These are phyloP conservation scores for Puya raimondii DNA, from an alignment of 176 grass and related monocot genomes.

Conservation along the genomic window DNA sequence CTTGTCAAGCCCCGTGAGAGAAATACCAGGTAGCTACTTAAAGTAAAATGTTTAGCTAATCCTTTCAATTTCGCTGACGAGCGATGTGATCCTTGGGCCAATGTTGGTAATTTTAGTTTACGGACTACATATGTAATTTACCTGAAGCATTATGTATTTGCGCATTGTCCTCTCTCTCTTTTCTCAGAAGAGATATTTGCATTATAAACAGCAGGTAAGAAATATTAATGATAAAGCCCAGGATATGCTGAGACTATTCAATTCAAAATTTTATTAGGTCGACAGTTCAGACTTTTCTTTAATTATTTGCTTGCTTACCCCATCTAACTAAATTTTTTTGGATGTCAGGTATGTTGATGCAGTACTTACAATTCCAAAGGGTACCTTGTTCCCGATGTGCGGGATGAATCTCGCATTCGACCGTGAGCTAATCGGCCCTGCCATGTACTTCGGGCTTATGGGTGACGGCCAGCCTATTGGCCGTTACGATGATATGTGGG, in stretches of 20 bases:
- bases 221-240: no score
- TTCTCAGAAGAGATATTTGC: no score
- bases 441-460: conserved; percentile 76
- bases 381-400: conserved; percentile 68
- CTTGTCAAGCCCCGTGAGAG: conserved; percentile 64
- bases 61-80: no score
- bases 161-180: no score
- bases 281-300: no score
- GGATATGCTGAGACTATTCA: no score
- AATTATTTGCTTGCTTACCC: background rate
- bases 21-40: conserved; percentile 29
- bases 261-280: no score
- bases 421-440: conserved; percentile 70
- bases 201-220: no score
- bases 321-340: conserved; percentile 5
- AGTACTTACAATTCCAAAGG: conserved; percentile 54
- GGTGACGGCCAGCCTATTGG: conserved; percentile 68
- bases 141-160: no score
- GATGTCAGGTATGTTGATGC: conserved; percentile 56
- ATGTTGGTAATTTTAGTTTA: background rate
- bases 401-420: conserved; percentile 77
- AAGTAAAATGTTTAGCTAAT: no score
- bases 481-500: conserved; percentile 76
- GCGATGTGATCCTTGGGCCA: background rate
- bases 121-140: background rate